Conservation (phyloP, 75 land plant genomes). For the Picea glauca region DNA sequence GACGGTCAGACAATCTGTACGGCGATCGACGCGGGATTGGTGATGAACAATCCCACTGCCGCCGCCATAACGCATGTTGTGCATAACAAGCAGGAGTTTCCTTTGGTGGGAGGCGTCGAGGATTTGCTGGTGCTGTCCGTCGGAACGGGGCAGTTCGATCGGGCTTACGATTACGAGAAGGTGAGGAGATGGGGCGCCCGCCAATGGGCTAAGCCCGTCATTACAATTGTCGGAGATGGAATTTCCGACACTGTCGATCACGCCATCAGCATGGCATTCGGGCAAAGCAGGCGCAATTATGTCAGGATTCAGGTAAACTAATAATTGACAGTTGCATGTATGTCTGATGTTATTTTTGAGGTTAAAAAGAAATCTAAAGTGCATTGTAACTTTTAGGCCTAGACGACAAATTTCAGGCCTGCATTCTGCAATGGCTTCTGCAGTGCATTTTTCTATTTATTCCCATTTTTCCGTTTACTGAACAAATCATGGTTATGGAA, state of each 20-base stretch:
- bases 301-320: conserved; percentile 71
- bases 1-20: conserved; percentile 73
- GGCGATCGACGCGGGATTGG: conserved; percentile 90
- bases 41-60: conserved; percentile 93
- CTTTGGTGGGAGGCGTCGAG: conserved; percentile 63
- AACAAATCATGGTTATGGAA: not conserved
- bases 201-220: conserved; percentile 64
- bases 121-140: conserved; percentile 82
- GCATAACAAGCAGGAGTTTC: conserved; percentile 83
- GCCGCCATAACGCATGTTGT: conserved; percentile 90
- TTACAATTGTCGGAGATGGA: conserved; percentile 66
- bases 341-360: not conserved
- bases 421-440: not conserved
- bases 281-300: conserved; percentile 54
- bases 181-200: conserved; percentile 37
- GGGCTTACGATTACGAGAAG: conserved; percentile 18
- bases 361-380: not conserved
- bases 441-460: not conserved
- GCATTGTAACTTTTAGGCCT: not conserved
- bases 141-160: conserved; percentile 62
- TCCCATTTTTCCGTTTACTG: not conserved
- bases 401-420: not conserved
- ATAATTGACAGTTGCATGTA: not conserved
- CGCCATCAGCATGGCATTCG: conserved; percentile 72
- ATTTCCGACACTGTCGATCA: conserved; percentile 91